Conservation (phyloP, 768 basidiomycete species). For the Xanthoconium purpureum region DNA sequence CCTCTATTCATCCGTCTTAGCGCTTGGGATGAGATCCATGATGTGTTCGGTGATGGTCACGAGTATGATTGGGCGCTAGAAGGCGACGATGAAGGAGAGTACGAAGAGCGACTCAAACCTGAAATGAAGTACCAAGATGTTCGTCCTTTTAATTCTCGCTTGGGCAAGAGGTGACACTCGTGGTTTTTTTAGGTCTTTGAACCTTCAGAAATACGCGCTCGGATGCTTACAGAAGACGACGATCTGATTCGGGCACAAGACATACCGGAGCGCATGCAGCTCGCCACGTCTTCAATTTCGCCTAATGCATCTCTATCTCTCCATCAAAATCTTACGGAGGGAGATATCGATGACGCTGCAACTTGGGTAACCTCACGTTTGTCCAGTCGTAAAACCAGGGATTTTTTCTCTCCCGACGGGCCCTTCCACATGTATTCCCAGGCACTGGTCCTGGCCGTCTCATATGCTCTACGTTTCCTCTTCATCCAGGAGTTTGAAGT, state of each 20-base stretch:
- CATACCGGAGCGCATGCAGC: constrained; percentile 94
- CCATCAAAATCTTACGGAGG: constrained; percentile 61
- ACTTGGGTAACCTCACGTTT: constrained; percentile 85
- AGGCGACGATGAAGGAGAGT: constrained; percentile 63
- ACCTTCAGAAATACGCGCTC: constrained; percentile 89
- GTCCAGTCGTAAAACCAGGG: constrained; percentile 63
- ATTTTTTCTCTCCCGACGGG: constrained; percentile 69
- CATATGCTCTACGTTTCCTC: constrained; percentile 72
- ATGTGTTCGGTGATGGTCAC: constrained; percentile 94
- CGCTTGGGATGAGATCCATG: constrained; percentile 93
- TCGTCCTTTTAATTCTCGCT: constrained; percentile 15
- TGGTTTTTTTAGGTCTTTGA: constrained; percentile 77
- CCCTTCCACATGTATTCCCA: constrained; percentile 56
- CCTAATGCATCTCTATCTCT: constrained; percentile 55
- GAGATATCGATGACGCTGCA: constrained; percentile 77
- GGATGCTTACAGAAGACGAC: constrained; percentile 89
- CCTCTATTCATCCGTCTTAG: constrained; percentile 39
- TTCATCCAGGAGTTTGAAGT: constrained; percentile 91
- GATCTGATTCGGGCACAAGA: constrained; percentile 87
- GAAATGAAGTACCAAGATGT: constrained; percentile 89
- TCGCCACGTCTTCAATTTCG: constrained; percentile 82
- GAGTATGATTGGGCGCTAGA: constrained; percentile 95
- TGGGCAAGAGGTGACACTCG: constrained; percentile 1
- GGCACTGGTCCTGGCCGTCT: constrained; percentile 75
- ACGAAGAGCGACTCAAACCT: constrained; percentile 50